Base-by-base conservation (phyloP, 768 basidiomycete genomes). In the Tulasnella sp. region DNA sequence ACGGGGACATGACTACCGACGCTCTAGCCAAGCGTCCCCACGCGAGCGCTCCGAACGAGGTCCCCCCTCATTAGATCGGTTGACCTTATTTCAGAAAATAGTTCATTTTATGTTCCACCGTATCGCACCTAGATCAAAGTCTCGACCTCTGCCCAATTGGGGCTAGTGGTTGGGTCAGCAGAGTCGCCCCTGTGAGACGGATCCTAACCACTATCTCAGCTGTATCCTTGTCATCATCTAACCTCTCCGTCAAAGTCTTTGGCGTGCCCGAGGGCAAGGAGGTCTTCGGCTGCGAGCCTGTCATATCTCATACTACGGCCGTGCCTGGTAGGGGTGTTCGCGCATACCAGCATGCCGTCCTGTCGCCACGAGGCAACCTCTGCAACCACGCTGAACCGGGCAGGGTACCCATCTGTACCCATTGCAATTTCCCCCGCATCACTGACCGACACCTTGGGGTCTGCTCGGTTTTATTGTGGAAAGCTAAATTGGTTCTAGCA, bases 381-480 rank as follows among this genome's bases (percentile, higher is more conserved):
- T 34, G 58, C 31, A 64, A 31, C 58, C 58, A 64, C 17, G 58
- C 58, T 34, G 58, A 64, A 34, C 22, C 58, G 31, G 58, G 58
- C 58, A 64, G 58, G 58, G 58, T 29, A n/a, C 58, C 14, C 58
- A 64, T 64, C 31, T n/a, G 58, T 29, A n/a, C 58, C 14, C 58
- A 64, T 64, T 64, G 29, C 58, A 64, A 64, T 64, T 64, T 64
- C 58, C 58, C 58, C 58, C 58, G 58, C 58, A 64, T 64, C 54
- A 64, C 58, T 64, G 58, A 64, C 58, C 29, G 58, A 64, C 58
- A 25, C 31, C 58, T 25, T 64, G 58, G 58, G 58, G 58, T 64
- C 58, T 31, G 58, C 58, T 64, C 58, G 58, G 58, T 29, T 42
- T 64, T 64, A 64, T 64, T 64, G 29, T 64, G 25, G 58, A 64